Evolutionary conservation across 352 stramenopile species (phyloP).

Genomic region (Phytophthora parvispora): DNA sequence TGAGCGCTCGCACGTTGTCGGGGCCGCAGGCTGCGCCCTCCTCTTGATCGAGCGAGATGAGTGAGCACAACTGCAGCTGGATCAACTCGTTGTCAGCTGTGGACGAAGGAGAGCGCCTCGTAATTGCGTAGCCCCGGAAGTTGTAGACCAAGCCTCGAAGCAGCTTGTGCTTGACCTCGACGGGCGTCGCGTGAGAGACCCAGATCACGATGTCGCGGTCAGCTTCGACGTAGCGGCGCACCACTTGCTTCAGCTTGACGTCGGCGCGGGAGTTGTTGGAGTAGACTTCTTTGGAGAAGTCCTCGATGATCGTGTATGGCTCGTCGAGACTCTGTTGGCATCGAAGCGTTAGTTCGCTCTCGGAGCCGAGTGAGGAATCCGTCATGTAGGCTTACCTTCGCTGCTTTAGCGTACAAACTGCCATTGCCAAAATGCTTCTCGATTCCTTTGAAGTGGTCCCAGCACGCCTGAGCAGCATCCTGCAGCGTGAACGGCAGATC

Average conservation of each 20-base stretch:
- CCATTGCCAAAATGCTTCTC: slow-evolving; percentile 35
- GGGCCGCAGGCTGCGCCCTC: slow-evolving; percentile 26
- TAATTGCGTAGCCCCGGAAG: slow-evolving; percentile 65
- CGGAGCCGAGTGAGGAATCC: not conserved
- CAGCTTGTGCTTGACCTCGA: slow-evolving; percentile 59
- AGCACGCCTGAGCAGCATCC: slow-evolving; percentile 16
- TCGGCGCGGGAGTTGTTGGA: slow-evolving; percentile 52
- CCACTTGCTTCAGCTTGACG: slow-evolving; percentile 63
- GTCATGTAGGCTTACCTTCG: slow-evolving; percentile 12
- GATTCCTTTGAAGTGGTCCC: slow-evolving; percentile 33
- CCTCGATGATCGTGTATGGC: slow-evolving; percentile 66
- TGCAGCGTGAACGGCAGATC: slow-evolving; percentile 29
- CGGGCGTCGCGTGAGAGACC: slow-evolving; percentile 50
- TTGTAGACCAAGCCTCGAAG: slow-evolving; percentile 40
- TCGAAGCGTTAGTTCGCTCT: not conserved
- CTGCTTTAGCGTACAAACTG: slow-evolving; percentile 36
- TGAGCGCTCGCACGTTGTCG: slow-evolving; percentile 42
- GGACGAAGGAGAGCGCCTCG: slow-evolving; percentile 41
- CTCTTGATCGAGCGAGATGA: slow-evolving; percentile 54
- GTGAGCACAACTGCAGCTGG: slow-evolving; percentile 57
- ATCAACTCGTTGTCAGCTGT: slow-evolving; percentile 31
- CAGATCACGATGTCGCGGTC: slow-evolving; percentile 72
- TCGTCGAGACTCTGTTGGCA: slow-evolving; percentile 33
- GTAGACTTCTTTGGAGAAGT: slow-evolving; percentile 64
- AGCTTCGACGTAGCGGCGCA: slow-evolving; percentile 61